Evolutionary conservation across 176 grass and related monocot species (phyloP).

Genomic region (Rhynchospora pubera): DNA sequence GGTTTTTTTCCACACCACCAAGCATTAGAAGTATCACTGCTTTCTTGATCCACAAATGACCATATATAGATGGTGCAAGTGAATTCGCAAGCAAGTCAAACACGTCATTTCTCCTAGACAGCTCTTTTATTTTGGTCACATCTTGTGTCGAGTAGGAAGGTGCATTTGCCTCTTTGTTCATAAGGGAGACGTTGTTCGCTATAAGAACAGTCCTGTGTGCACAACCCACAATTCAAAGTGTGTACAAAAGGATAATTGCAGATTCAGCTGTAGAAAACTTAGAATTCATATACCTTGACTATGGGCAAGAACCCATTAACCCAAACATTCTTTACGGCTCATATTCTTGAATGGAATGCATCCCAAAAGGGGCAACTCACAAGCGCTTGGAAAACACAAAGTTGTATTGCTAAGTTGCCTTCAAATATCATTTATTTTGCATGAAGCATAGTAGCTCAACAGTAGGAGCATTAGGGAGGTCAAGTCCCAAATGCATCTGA

Average conservation of each 20-base stretch:
- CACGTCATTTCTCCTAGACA: constrained; percentile 72
- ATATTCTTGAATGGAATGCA: not conserved
- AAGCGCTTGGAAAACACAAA: not conserved
- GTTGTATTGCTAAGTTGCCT: not conserved
- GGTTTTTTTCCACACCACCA: constrained; percentile 91
- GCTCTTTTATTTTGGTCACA: constrained; percentile 82
- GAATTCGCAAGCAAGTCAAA: constrained; percentile 88
- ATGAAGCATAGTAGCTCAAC: no score
- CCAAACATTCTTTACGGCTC: not conserved
- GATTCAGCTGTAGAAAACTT: not conserved
- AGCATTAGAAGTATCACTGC: constrained; percentile 94
- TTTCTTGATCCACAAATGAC: constrained; percentile 93
- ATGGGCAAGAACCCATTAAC: not conserved
- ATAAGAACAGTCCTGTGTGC: constrained; percentile 83
- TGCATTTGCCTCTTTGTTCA: constrained; percentile 97
- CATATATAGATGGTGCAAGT: constrained; percentile 94
- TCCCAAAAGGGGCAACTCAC: not conserved
- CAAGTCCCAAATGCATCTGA: no score
- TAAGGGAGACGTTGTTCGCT: constrained; percentile 78
- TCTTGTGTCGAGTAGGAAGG: constrained; percentile 78
- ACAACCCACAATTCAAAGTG: constrained; percentile 12
- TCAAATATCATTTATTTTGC: not conserved
- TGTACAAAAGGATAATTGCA: not conserved
- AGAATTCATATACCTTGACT: not conserved
- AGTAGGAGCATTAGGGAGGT: no score